Evolutionary conservation across 2,329 filamentous ascomycete species (phyloP).

Genomic region (Scedosporium apiospermum): DNA sequence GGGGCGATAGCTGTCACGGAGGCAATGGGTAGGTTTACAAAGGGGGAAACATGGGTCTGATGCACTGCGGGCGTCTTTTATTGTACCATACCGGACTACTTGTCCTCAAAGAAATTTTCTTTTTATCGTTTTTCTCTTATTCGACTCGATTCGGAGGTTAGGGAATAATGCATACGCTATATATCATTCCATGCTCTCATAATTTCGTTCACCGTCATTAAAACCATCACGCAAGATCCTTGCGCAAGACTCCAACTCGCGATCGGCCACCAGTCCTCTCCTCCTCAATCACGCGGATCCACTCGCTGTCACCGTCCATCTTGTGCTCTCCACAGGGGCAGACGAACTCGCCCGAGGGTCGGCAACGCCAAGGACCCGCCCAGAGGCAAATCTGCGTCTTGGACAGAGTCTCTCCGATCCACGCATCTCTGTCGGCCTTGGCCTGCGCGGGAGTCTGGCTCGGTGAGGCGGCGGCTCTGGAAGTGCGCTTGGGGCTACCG

Average conservation of each 20-base stretch:
- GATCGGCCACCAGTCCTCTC: not conserved
- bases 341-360: not conserved
- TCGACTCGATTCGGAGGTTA: not conserved
- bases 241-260: not conserved
- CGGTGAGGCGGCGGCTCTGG: not conserved
- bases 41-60: not conserved
- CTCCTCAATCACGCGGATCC: not conserved
- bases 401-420: not conserved
- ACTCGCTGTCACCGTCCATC: not conserved
- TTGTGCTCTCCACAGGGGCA: conserved; percentile 3
- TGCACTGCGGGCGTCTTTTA: not conserved
- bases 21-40: not conserved
- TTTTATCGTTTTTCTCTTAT: conserved; percentile 1
- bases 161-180: not conserved
- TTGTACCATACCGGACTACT: not conserved
- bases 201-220: not conserved
- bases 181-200: not conserved
- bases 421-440: not conserved
- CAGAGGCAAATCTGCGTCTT: conserved; percentile 5
- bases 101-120: conserved; percentile 1
- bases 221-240: not conserved
- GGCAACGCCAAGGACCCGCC: not conserved
- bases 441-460: not conserved
- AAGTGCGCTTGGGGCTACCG: not conserved
- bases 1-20: not conserved